Conservation (phyloP, 371 early-diverging fungal species). For the Mortierella sp. region DNA sequence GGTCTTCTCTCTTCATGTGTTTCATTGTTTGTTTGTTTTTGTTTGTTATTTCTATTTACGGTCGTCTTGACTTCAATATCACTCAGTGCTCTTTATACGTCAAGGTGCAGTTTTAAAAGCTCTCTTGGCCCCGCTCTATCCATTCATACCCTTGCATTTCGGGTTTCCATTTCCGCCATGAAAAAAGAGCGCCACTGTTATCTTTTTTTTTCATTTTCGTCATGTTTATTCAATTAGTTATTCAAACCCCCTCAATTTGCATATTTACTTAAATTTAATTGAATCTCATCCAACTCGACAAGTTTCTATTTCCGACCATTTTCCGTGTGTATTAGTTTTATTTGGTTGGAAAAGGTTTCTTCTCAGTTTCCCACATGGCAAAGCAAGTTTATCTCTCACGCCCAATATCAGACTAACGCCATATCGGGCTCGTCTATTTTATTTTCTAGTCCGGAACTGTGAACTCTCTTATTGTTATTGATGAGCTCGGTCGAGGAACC, state of each 20-base stretch:
- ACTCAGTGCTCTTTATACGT: background rate
- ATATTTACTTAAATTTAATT: conserved; percentile 1
- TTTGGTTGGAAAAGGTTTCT: background rate
- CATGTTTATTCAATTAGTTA: background rate
- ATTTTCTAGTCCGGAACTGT: conserved; percentile 77
- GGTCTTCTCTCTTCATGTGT: background rate
- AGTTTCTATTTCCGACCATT: conserved; percentile 15
- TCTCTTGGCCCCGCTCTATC: background rate
- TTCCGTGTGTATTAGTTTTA: background rate
- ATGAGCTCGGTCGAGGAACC: conserved; percentile 99
- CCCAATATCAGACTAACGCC: conserved; percentile 11
- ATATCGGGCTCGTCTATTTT: background rate
- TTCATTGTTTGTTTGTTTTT: background rate
- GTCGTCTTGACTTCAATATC: background rate
- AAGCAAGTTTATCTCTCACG: conserved; percentile 2
- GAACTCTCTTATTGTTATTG: conserved; percentile 96
- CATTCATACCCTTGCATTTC: background rate
- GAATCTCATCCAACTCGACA: conserved; percentile 1
- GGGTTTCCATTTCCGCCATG: background rate
- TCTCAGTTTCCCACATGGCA: conserved; percentile 29
- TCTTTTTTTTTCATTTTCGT: background rate
- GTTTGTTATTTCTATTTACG: background rate
- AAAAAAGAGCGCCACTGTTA: background rate
- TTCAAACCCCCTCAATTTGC: background rate
- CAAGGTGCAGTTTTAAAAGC: background rate